Conservation (phyloP, 2,329 filamentous ascomycete genomes). For the Anisogramma anomala region DNA sequence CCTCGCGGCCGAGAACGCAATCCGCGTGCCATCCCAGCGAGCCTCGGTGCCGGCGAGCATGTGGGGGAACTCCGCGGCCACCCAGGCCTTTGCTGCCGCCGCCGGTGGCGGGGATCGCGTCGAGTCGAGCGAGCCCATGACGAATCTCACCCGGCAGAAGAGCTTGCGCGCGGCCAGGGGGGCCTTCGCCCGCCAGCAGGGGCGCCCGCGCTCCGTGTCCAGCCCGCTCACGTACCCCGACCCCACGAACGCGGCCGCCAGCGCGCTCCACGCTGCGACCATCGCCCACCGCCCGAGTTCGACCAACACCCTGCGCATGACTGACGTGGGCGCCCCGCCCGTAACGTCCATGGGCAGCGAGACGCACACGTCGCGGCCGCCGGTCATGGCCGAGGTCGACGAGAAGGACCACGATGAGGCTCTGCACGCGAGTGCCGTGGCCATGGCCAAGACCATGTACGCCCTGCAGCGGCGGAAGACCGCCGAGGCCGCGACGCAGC, state of each 20-base stretch:
- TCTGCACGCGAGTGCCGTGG: conserved; percentile 70
- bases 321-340: conserved; percentile 55
- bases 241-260: conserved; percentile 47
- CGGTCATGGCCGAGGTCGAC: conserved; percentile 58
- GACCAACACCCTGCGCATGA: conserved; percentile 33
- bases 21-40: conserved; percentile 30
- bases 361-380: conserved; percentile 69
- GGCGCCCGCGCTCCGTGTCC: conserved; percentile 52
- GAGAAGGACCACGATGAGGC: conserved; percentile 62
- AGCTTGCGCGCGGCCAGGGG: conserved; percentile 67
- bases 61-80: conserved; percentile 59
- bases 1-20: conserved; percentile 33
- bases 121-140: conserved; percentile 27
- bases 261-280: conserved; percentile 63
- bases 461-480: conserved; percentile 49
- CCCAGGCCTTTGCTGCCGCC: conserved; percentile 29
- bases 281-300: conserved; percentile 44
- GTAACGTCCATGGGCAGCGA: conserved; percentile 56
- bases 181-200: conserved; percentile 43
- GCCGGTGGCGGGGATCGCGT: conserved; percentile 20
- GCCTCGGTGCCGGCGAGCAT: conserved; percentile 16
- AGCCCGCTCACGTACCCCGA: conserved; percentile 43
- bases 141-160: conserved; percentile 41
- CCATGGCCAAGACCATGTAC: conserved; percentile 86
- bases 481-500: conserved; percentile 38